Evolutionary conservation across 257 asterid genomes (phyloP).

Genomic region (Solanum sitiens): DNA sequence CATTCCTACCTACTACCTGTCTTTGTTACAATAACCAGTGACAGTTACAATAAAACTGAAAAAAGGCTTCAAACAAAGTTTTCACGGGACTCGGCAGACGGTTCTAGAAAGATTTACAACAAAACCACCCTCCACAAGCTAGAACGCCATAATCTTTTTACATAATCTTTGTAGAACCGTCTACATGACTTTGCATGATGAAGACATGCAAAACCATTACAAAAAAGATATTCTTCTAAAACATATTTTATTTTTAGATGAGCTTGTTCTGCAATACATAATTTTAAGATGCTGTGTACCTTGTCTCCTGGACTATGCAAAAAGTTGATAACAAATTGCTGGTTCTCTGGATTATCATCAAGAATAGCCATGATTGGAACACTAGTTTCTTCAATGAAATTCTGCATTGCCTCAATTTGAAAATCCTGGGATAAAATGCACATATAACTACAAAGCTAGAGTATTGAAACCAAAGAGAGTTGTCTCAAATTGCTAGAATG

Average conservation of each 20-base stretch:
- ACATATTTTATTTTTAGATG: neutral
- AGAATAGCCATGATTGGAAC: slow-evolving; percentile 50
- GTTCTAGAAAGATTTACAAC: neutral
- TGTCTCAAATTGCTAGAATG: neutral
- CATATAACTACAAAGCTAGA: neutral
- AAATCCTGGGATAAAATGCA: slow-evolving; percentile 43
- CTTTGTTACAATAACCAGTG: neutral
- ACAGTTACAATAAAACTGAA: neutral
- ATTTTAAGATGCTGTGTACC: slow-evolving; percentile 26
- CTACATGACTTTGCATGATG: neutral
- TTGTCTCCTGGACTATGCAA: slow-evolving; percentile 36
- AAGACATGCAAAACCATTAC: neutral
- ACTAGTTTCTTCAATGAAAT: slow-evolving; percentile 44
- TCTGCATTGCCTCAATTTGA: slow-evolving; percentile 49
- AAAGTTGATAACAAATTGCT: slow-evolving; percentile 47
- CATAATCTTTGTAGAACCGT: neutral
- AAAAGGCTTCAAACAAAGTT: neutral
- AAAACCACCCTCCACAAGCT: neutral
- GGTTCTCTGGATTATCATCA: slow-evolving; percentile 41
- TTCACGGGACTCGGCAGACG: neutral
- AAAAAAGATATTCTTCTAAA: neutral
- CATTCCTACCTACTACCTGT: neutral
- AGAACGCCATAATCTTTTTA: neutral
- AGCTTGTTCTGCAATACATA: neutral
- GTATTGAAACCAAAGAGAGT: neutral